Conservation (phyloP, 345 rosid genomes). For the Salix brachista region DNA sequence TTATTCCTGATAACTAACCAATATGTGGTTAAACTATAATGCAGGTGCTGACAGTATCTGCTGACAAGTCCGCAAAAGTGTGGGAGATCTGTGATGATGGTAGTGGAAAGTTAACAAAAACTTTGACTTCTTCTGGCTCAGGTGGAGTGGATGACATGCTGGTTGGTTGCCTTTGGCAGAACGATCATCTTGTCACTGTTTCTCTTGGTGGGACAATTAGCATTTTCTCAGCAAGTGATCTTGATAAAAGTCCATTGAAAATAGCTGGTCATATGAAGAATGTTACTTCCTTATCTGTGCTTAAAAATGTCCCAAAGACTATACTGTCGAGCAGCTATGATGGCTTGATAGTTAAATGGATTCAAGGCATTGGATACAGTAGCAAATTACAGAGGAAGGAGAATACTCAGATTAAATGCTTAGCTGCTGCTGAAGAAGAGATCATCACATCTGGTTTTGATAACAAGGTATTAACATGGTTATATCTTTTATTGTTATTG, state of each 20-base stretch:
- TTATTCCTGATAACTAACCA: background rate
- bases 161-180: constrained; percentile 94
- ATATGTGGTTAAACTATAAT: constrained; percentile 5
- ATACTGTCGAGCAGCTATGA: constrained; percentile 82
- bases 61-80: constrained; percentile 93
- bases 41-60: constrained; percentile 86
- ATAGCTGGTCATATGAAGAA: constrained; percentile 89
- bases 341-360: constrained; percentile 86
- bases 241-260: constrained; percentile 62
- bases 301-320: constrained; percentile 53
- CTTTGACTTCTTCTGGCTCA: constrained; percentile 56
- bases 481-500: background rate
- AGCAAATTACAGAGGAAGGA: constrained; percentile 74
- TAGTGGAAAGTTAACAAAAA: constrained; percentile 60
- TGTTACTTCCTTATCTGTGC: constrained; percentile 62
- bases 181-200: constrained; percentile 76
- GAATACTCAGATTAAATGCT: constrained; percentile 74
- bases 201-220: constrained; percentile 89
- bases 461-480: constrained; percentile 57
- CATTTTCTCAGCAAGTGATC: constrained; percentile 69
- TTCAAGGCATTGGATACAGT: constrained; percentile 77
- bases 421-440: constrained; percentile 80
- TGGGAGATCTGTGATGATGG: constrained; percentile 85
- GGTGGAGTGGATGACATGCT: constrained; percentile 95
- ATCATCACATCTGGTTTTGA: constrained; percentile 83